Percentiles rank a stretch among this genome's conserved stretches.
Evolutionary conservation across 345 rosid genomes (phyloP).

Genomic region (Rhizophora apiculata): DNA sequence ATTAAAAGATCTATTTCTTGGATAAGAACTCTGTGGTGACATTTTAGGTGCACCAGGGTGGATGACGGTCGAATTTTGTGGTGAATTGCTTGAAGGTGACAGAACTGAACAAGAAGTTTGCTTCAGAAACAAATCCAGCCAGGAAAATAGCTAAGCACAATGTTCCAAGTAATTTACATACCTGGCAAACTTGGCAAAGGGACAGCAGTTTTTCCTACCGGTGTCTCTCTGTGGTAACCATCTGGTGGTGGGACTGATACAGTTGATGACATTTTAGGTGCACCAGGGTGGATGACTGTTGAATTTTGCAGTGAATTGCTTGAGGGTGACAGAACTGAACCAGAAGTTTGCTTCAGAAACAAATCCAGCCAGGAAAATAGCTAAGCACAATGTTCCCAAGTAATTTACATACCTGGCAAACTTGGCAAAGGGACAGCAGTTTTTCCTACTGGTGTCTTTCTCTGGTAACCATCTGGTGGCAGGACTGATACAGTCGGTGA

Average conservation of each 20-base stretch:
- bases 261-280: slow-evolving; percentile 24
- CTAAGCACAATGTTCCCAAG: slow-evolving; percentile 1
- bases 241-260: slow-evolving; percentile 21
- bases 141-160: slow-evolving; percentile 12
- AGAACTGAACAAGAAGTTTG: slow-evolving; percentile 23
- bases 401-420: slow-evolving; percentile 40
- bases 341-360: slow-evolving; percentile 13
- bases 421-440: slow-evolving; percentile 35
- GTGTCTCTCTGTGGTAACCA: slow-evolving; percentile 29
- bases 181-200: slow-evolving; percentile 45
- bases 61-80: slow-evolving; percentile 17
- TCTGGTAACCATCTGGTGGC: slow-evolving; percentile 30
- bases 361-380: slow-evolving; percentile 13
- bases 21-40: slow-evolving; percentile 22
- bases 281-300: slow-evolving; percentile 17
- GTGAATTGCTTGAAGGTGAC: slow-evolving; percentile 18
- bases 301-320: slow-evolving; percentile 18
- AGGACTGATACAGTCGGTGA: slow-evolving; percentile 18
- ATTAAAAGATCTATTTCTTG: slow-evolving; percentile 13
- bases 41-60: slow-evolving; percentile 23
- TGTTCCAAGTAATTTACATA: slow-evolving; percentile 16
- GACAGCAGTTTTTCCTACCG: slow-evolving; percentile 35
- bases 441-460: slow-evolving; percentile 29
- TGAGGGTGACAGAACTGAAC: slow-evolving; percentile 22
- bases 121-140: slow-evolving; percentile 6